These are phyloP conservation scores for Endothia cerciana DNA, from an alignment of 2,329 filamentous ascomycete species.

Conservation along the genomic window DNA sequence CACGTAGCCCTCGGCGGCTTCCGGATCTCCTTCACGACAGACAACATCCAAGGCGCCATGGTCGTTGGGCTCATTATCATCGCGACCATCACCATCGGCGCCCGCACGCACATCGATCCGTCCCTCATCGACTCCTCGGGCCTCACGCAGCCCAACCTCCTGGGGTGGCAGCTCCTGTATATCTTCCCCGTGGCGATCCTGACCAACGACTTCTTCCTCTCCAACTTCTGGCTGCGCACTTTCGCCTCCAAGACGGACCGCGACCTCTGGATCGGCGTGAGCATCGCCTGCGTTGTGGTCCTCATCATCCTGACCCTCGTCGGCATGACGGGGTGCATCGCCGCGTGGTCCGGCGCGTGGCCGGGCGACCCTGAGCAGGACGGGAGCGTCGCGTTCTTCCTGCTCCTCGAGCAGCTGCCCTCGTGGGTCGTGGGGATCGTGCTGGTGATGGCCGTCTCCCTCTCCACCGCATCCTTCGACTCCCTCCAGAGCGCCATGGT, in stretches of 20 bases:
- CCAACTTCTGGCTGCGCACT: constrained; percentile 81
- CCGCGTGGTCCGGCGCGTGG: constrained; percentile 76
- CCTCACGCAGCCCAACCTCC: constrained; percentile 67
- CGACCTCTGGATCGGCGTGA: constrained; percentile 75
- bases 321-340: constrained; percentile 73
- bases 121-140: constrained; percentile 70
- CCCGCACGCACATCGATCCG: constrained; percentile 72
- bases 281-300: constrained; percentile 67
- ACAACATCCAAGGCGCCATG: constrained; percentile 81
- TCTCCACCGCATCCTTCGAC: constrained; percentile 80
- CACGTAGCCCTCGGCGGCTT: constrained; percentile 74
- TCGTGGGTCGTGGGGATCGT: constrained; percentile 82
- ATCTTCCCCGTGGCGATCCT: constrained; percentile 80
- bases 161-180: constrained; percentile 86
- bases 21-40: constrained; percentile 81
- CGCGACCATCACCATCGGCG: constrained; percentile 77
- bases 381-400: constrained; percentile 75
- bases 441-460: constrained; percentile 77
- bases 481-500: constrained; percentile 83
- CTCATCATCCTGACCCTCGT: constrained; percentile 74
- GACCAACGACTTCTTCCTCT: constrained; percentile 87
- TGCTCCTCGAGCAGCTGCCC: constrained; percentile 72
- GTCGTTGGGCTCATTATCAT: constrained; percentile 76
- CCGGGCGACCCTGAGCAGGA: constrained; percentile 62
- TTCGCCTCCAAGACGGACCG: constrained; percentile 80